phyloP scores from a whole-genome alignment of 345 rosid species.

The Linum lewisii region DNA sequence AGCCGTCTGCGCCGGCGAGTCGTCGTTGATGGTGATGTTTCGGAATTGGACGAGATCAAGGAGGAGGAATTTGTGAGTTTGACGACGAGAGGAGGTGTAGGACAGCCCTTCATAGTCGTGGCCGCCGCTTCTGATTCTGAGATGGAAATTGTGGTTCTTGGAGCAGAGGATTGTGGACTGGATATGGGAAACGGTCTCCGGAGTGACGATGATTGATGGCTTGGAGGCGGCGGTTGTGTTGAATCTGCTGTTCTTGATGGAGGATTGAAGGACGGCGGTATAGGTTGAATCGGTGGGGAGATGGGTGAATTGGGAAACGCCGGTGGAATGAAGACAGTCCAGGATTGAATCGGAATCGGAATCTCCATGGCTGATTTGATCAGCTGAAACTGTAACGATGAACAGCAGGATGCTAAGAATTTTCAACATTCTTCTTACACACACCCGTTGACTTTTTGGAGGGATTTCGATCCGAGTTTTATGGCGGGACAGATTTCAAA shows the following conservation, averaged over 20 bases:
- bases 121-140: constrained; percentile 3
- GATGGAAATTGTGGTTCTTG: neutral
- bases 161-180: neutral
- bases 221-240: neutral
- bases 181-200: neutral
- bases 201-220: neutral
- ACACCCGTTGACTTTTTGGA: no score
- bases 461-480: no score
- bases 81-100: neutral
- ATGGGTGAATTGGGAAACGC: neutral
- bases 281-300: neutral
- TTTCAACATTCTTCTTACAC: neutral
- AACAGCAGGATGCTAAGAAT: neutral
- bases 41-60: neutral
- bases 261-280: neutral
- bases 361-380: neutral
- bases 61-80: no score
- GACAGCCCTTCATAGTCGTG: constrained; percentile 6
- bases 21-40: neutral
- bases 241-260: neutral
- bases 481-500: no score
- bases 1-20: neutral
- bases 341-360: no score
- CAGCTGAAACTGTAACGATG: neutral
- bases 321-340: neutral